phyloP scores from a whole-genome alignment of 2,329 filamentous ascomycete species.

The Paracamarosporium sp. region DNA sequence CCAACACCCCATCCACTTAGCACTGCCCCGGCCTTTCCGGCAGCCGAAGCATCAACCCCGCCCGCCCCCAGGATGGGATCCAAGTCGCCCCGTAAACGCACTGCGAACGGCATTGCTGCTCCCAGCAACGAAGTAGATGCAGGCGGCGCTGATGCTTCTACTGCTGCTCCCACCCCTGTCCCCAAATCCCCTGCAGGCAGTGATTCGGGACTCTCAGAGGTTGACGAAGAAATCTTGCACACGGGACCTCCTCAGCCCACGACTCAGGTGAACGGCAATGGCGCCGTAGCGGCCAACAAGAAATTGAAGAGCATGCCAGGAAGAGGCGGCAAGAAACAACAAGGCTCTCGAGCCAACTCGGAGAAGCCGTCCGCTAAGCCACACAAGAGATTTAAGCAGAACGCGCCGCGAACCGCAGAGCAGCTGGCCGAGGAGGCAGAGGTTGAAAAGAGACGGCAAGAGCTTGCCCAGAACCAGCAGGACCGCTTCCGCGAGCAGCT shows the following conservation, averaged over 20 bases:
- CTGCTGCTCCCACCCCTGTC: constrained; percentile 32
- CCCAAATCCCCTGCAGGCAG: constrained; percentile 35
- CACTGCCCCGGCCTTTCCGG: constrained; percentile 35
- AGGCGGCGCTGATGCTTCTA: constrained; percentile 32
- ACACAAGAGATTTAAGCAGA: constrained; percentile 35
- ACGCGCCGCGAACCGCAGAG: constrained; percentile 33
- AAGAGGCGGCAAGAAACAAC: constrained; percentile 42
- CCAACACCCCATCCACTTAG: constrained; percentile 33
- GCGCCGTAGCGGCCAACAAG: constrained; percentile 26
- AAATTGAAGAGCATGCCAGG: constrained; percentile 33
- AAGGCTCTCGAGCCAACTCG: constrained; percentile 27
- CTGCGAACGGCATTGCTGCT: constrained; percentile 26
- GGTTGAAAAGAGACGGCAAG: constrained; percentile 30
- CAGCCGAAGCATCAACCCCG: constrained; percentile 30
- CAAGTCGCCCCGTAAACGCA: constrained; percentile 42
- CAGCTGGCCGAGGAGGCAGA: constrained; percentile 34
- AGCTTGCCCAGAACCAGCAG: constrained; percentile 30
- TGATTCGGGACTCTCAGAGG: constrained; percentile 46
- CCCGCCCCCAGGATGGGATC: constrained; percentile 33
- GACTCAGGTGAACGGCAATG: constrained; percentile 31
- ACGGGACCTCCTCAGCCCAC: constrained; percentile 29
- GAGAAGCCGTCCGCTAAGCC: constrained; percentile 26
- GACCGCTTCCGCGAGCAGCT: constrained; percentile 30
- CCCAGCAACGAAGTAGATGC: constrained; percentile 26
- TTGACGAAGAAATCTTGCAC: constrained; percentile 47